A percentile compares a stretch with the other conserved stretches of the same genome.
Conservation (phyloP, 225 moss, liverwort and hornwort genomes). For the Climacium dendroides region DNA sequence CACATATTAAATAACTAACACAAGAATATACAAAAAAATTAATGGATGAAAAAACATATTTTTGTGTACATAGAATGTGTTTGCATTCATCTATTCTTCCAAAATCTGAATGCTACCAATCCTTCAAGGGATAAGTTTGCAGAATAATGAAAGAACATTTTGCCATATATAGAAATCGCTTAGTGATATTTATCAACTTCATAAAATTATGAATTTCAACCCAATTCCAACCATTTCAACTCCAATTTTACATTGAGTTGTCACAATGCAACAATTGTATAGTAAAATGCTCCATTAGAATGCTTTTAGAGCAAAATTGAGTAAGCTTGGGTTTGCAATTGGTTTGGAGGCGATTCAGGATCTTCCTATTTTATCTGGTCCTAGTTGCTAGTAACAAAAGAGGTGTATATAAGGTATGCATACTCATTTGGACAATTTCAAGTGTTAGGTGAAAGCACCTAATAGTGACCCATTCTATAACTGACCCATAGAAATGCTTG, state of each 20-base stretch:
- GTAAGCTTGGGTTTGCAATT: not conserved
- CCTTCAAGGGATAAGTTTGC: not conserved
- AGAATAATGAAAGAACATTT: not conserved
- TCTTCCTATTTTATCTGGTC: fast-evolving
- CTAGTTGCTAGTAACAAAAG: not conserved
- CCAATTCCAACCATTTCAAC: not conserved
- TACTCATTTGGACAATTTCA: not conserved
- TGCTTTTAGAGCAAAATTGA: not conserved
- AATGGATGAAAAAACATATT: not conserved
- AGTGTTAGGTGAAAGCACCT: not conserved
- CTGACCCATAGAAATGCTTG: not conserved
- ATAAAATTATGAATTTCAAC: not conserved
- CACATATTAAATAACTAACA: not conserved
- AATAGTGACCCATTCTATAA: not conserved
- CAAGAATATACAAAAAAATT: not conserved
- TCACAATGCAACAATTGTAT: not conserved
- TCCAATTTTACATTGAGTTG: not conserved
- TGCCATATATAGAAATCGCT: not conserved
- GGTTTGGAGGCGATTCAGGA: not conserved
- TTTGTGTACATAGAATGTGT: not conserved
- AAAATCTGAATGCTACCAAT: not conserved
- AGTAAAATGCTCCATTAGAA: not conserved
- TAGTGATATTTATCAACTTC: not conserved
- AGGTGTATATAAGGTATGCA: not conserved
- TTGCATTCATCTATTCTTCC: not conserved